Evolutionary conservation across 2,329 filamentous ascomycete genomes (phyloP), one percentile per base, ranked within the genome.

Genomic region (Colletotrichum zoysiae): DNA sequence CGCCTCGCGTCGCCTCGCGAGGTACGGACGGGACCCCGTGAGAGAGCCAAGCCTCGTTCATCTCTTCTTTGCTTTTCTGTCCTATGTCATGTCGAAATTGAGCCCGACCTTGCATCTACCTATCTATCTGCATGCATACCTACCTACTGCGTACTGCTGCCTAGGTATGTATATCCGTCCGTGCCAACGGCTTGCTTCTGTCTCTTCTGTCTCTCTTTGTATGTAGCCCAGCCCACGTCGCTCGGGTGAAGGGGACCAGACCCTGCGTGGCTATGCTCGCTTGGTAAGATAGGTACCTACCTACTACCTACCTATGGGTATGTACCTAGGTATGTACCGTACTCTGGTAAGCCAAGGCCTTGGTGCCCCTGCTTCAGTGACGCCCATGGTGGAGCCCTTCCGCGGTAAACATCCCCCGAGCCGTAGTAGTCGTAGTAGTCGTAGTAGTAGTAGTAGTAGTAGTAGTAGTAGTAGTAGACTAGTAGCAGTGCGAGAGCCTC

Each of bases 221-320:
- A n/a, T n/a, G n/a, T n/a, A n/a, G n/a, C n/a, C n/a, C n/a, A 46
- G 53, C 55, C 69, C 65, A 59, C 69, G 64, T 8, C 65, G 65
- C 69, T 69, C 59, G 69, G 70, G 46, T 70, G 65, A 70, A 72
- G 64, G 70, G 70, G 70, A 72, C 70, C 70, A 72, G 70, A 72
- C 65, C 65, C 70, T 69, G 65, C 70, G 70, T 72, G 70, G 70
- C 70, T 72, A 65, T 72, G 70, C 70, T 48, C 53, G 63, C 59
- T 69, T 64, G 30, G 18, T 60, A 30, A 30, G 30, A 3, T 30
- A 30, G 30, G 0, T 30, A 30, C 30, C 30, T 30, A 30, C 30
- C n/a, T n/a, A n/a, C n/a, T n/a, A n/a, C n/a, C n/a, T n/a, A n/a
- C n/a, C n/a, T n/a, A n/a, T n/a, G n/a, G n/a, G n/a, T n/a, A n/a